Conservation (phyloP, 768 basidiomycete species). For the Cyclocybe cylindracea region DNA sequence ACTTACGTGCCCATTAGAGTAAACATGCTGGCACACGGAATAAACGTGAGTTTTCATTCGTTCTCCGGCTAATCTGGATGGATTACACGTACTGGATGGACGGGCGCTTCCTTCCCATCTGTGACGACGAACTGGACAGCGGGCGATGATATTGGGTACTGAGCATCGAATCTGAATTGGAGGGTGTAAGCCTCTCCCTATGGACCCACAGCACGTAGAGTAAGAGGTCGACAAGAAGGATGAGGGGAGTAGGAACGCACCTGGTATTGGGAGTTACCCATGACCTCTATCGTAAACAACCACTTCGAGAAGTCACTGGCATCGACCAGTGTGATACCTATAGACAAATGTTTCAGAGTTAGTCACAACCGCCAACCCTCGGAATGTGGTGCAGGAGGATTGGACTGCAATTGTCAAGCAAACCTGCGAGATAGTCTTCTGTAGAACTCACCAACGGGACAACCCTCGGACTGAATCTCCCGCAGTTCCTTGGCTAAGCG, state of each 20-base stretch:
- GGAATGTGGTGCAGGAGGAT: too few species aligned
- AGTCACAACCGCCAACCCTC: background rate
- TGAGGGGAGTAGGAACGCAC: slow-evolving; percentile 35
- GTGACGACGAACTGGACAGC: slow-evolving; percentile 84
- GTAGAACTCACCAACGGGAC: slow-evolving; percentile 56
- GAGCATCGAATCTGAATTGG: slow-evolving; percentile 78
- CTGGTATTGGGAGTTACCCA: slow-evolving; percentile 81
- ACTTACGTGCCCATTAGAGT: slow-evolving; percentile 84
- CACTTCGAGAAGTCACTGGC: slow-evolving; percentile 81
- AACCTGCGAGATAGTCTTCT: background rate
- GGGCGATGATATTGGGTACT: slow-evolving; percentile 86
- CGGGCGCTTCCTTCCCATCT: slow-evolving; percentile 62
- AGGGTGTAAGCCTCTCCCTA: slow-evolving; percentile 79
- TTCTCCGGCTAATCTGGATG: slow-evolving; percentile 1
- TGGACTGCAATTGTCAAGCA: background rate
- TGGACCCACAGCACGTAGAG: background rate
- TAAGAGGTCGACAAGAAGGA: background rate
- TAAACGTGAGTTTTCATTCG: slow-evolving; percentile 10
- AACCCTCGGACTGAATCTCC: slow-evolving; percentile 67
- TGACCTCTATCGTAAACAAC: slow-evolving; percentile 78
- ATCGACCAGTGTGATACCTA: slow-evolving; percentile 72
- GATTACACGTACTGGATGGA: slow-evolving; percentile 67
- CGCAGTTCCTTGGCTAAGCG: slow-evolving; percentile 71
- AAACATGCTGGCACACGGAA: slow-evolving; percentile 62
- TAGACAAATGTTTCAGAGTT: background rate